Percentiles rank a stretch among this genome's conserved stretches.
Conservation (phyloP, 176 grass and related monocot genomes). For the Eleusine indica region DNA sequence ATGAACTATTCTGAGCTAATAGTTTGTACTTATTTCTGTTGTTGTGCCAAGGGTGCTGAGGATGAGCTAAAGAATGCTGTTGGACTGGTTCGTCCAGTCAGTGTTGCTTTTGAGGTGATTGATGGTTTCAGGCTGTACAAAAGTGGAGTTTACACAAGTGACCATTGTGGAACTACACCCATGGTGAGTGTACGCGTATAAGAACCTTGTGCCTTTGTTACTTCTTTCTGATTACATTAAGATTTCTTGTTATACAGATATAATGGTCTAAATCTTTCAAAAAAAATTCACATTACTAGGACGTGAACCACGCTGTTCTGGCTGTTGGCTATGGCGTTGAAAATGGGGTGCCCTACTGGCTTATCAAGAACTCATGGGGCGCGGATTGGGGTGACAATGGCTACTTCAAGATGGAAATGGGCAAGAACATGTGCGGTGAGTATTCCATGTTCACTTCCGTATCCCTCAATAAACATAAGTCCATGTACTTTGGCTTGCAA, state of each 20-base stretch:
- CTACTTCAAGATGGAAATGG: conserved; percentile 99
- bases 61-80: conserved; percentile 93
- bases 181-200: conserved; percentile 57
- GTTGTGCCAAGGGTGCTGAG: conserved; percentile 66
- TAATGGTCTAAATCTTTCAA: conserved; percentile 16
- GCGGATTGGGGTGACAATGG: conserved; percentile 77
- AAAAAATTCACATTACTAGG: conserved; percentile 44
- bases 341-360: conserved; percentile 78
- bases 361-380: conserved; percentile 99
- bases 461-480: neutral
- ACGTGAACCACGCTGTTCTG: conserved; percentile 98
- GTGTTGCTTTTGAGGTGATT: conserved; percentile 85
- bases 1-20: neutral
- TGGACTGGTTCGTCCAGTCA: conserved; percentile 92
- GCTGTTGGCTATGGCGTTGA: conserved; percentile 96
- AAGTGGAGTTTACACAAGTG: conserved; percentile 82
- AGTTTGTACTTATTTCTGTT: conserved; percentile 30
- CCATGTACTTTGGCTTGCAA: neutral
- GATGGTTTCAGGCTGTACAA: conserved; percentile 72
- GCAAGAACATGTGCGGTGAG: conserved; percentile 99
- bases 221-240: neutral
- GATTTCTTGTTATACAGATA: neutral
- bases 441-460: neutral
- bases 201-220: neutral
- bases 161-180: conserved; percentile 68